Evolutionary conservation across 768 basidiomycete species (phyloP), one percentile per base, ranked within the genome.

Genomic region (Peribolospora kevripleyi): DNA sequence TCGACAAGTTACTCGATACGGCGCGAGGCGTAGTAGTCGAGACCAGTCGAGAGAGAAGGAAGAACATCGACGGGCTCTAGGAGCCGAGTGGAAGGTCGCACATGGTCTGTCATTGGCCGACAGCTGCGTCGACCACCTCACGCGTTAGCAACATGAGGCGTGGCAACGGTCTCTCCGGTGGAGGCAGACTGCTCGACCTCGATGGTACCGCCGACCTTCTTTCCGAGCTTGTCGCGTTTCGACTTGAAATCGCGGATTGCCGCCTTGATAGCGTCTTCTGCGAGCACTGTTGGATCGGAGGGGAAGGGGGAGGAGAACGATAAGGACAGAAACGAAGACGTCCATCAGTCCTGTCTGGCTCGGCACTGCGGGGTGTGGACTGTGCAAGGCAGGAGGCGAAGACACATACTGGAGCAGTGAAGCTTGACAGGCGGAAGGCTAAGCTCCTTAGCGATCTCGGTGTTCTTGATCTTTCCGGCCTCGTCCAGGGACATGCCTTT

Each of bases 181-280:
- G 51, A 36, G 36, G 54, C 61, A 5, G 53, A 54, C 54, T 60
- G 59, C 6, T 54, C 52, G 11, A 63, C 80, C 64, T 83, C 78
- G 57, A 84, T 79, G 63, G 76, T 79, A 42, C 78, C 75, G n/a
- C 73, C 62, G 48, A 53, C 51, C 77, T 71, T 62, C 75, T 74
- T 36, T 75, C 71, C 58, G 61, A 73, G 59, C 57, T 68, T 72
- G 58, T 67, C 70, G 55, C 85, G 80, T 73, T 98, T 98, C 57
- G 77, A 76, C 64, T 79, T 77, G 71, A 97, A 97, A 67, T 97
- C 82, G 62, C 85, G 83, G 68, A 98, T 98, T 47, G 93, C 93
- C 8, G 90, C 91, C 53, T 84, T 85, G 68, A 98, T 98, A 56
- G 93, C 93, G 68, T 98, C 93, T 70, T 98, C 93, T 10, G 93